These are phyloP conservation scores for Tranzscheliella williamsii DNA, from an alignment of 1,284 basidiomycete genomes.

Conservation along the genomic window DNA sequence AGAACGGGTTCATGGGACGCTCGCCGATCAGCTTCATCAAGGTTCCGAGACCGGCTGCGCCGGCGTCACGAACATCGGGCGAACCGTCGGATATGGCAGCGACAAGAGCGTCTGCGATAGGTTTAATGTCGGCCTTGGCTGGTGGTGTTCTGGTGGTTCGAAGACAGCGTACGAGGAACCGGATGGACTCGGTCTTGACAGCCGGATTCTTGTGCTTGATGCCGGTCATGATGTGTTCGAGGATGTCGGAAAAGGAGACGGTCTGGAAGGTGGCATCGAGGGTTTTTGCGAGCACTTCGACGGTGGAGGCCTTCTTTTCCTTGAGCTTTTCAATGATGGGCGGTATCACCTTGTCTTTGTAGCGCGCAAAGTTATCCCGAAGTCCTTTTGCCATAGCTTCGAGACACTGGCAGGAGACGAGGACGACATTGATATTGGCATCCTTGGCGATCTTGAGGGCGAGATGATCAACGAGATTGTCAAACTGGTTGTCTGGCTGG, in stretches of 20 bases:
- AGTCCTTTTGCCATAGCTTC: conserved; percentile 85
- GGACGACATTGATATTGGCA: conserved; percentile 94
- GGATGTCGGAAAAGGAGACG: conserved; percentile 75
- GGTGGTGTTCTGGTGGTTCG: conserved; percentile 70
- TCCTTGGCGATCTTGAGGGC: conserved; percentile 83
- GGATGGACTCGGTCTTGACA: conserved; percentile 89
- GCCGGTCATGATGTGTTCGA: conserved; percentile 79
- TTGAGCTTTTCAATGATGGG: conserved; percentile 88
- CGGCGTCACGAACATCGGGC: conserved; percentile 87
- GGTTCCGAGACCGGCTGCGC: conserved; percentile 82
- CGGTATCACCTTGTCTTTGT: conserved; percentile 75
- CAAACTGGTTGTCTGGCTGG: conserved; percentile 70
- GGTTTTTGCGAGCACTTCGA: conserved; percentile 83
- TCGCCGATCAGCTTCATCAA: conserved; percentile 98
- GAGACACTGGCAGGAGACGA: conserved; percentile 81
- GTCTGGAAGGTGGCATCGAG: conserved; percentile 87
- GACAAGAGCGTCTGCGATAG: conserved; percentile 78
- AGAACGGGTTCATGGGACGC: conserved; percentile 80
- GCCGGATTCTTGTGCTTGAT: conserved; percentile 93
- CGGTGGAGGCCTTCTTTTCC: conserved; percentile 87
- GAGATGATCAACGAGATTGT: conserved; percentile 74
- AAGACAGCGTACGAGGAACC: conserved; percentile 83
- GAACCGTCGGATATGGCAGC: conserved; percentile 81
- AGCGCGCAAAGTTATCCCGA: conserved; percentile 71
- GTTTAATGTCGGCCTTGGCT: conserved; percentile 77